phyloP scores from a whole-genome alignment of 2,329 filamentous ascomycete genomes.

The Bisporella sp. region DNA sequence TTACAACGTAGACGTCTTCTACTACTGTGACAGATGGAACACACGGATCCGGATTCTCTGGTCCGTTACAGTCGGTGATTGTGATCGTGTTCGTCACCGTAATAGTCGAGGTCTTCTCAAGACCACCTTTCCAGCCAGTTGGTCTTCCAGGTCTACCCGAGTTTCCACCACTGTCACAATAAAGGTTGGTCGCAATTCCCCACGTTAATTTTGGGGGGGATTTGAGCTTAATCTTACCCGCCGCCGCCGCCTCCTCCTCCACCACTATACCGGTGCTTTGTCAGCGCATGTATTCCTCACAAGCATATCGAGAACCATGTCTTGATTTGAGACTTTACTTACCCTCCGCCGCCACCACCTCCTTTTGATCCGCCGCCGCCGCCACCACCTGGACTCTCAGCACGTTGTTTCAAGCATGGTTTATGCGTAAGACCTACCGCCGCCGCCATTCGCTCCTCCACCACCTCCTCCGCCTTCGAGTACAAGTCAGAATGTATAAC shows the following conservation, averaged over 20 bases:
- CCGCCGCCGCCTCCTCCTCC: not conserved
- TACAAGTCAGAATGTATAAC: not conserved
- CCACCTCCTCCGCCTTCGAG: not conserved
- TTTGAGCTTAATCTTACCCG: not conserved
- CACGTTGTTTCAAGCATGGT: not conserved
- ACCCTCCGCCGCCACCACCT: not conserved
- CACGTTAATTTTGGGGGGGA: not conserved
- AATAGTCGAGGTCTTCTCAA: too few relatives aligned
- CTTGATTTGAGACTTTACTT: not conserved
- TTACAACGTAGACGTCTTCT: too few relatives aligned
- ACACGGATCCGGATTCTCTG: too few relatives aligned
- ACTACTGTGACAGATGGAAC: too few relatives aligned
- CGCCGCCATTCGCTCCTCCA: not conserved
- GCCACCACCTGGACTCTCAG: not conserved
- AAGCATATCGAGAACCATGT: not conserved
- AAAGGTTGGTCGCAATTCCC: not conserved
- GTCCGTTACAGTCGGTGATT: too few relatives aligned
- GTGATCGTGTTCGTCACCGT: too few relatives aligned
- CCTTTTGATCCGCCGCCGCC: not conserved
- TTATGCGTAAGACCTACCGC: not conserved
- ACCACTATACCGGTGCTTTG: not conserved
- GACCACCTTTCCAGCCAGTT: too few relatives aligned
- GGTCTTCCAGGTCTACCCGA: not conserved
- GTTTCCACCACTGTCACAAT: not conserved
- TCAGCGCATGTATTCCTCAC: not conserved